Evolutionary conservation across 1,139 yeast species (phyloP).

Genomic region (Geotrichum macrosporum): DNA sequence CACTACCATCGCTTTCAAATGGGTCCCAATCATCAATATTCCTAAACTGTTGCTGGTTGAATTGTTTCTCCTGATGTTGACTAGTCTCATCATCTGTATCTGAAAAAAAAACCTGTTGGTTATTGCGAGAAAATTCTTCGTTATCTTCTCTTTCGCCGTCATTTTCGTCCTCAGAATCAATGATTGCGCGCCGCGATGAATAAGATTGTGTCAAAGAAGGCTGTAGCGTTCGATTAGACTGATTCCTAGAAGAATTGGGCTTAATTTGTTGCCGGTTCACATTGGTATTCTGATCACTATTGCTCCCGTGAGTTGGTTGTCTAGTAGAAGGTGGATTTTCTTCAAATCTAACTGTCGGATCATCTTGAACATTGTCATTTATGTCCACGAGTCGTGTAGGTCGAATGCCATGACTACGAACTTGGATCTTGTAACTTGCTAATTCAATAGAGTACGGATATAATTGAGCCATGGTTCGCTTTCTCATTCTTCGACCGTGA

Average conservation of each 20-base stretch:
- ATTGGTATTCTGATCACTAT: no score
- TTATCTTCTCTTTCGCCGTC: background rate
- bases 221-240: no score
- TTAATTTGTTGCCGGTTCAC: no score
- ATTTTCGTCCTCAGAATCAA: slow-evolving; percentile 15
- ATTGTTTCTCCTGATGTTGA: background rate
- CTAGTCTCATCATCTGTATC: slow-evolving; percentile 3
- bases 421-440: slow-evolving; percentile 14
- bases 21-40: slow-evolving; percentile 11
- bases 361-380: slow-evolving; percentile 10
- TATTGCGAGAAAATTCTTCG: background rate
- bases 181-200: slow-evolving; percentile 4
- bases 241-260: no score
- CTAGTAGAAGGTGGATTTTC: no score
- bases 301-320: no score
- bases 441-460: slow-evolving; percentile 19
- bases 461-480: slow-evolving; percentile 18
- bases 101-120: slow-evolving; percentile 11
- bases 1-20: slow-evolving; percentile 8
- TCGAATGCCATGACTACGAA: slow-evolving; percentile 18
- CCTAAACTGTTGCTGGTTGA: background rate
- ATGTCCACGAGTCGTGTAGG: slow-evolving; percentile 15
- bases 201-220: background rate
- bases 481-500: slow-evolving; percentile 11
- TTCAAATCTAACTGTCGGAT: slow-evolving; percentile 15